Percentiles rank a stretch among this genome's conserved stretches.
Conservation (phyloP, 805 yeast species). For the Ogataea pini region DNA sequence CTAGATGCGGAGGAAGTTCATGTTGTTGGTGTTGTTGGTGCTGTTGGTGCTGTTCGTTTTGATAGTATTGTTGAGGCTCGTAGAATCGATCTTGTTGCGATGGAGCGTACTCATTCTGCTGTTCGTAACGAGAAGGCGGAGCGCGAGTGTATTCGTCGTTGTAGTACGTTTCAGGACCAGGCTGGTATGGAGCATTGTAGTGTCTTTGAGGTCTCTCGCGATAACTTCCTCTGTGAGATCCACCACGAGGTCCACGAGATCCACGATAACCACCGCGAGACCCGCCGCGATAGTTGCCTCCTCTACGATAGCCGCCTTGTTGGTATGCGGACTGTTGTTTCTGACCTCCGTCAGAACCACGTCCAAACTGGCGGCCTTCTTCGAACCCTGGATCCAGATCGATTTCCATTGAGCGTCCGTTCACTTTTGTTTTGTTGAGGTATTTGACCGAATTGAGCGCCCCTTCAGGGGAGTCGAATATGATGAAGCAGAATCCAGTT, state of each 20-base stretch:
- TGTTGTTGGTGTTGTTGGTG: conserved; percentile 2
- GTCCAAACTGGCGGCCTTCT: conserved; percentile 94
- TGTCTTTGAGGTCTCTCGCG: conserved; percentile 24
- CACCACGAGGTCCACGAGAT: not conserved
- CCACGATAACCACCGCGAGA: conserved; percentile 6
- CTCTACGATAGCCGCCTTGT: conserved; percentile 29
- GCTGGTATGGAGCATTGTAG: conserved; percentile 11
- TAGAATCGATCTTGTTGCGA: conserved; percentile 5
- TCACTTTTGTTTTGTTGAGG: conserved; percentile 77
- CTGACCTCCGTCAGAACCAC: conserved; percentile 93
- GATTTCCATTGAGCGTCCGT: conserved; percentile 76
- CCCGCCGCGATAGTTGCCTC: conserved; percentile 9
- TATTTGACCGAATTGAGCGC: conserved; percentile 83
- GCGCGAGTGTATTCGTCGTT: conserved; percentile 11
- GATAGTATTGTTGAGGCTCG: conserved; percentile 7
- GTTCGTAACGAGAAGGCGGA: conserved; percentile 11
- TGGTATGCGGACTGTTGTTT: conserved; percentile 39
- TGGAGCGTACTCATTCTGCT: conserved; percentile 3
- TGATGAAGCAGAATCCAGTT: conserved; percentile 94
- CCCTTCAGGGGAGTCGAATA: conserved; percentile 65
- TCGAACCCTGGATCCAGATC: conserved; percentile 95
- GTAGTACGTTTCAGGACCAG: conserved; percentile 3
- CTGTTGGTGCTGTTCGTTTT: not conserved
- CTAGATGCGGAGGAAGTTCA: conserved; percentile 1
- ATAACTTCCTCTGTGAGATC: conserved; percentile 35